A percentile compares a stretch with the other conserved stretches of the same genome.
Conservation (phyloP, 148 eudicot genomes). For the Selenicereus undatus region DNA sequence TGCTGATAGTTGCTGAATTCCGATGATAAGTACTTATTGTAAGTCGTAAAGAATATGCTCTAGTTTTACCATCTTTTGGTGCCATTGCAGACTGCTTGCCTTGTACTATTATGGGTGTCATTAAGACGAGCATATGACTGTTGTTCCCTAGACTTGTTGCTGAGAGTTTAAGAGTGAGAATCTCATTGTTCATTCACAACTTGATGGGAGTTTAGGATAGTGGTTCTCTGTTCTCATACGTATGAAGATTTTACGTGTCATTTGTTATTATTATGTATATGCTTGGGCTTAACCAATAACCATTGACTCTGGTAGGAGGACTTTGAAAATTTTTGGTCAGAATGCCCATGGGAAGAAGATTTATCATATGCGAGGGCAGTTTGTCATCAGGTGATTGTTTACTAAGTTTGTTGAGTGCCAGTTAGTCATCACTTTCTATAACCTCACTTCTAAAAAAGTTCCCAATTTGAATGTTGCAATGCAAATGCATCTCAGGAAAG, state of each 20-base stretch:
- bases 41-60: no score
- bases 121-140: background rate
- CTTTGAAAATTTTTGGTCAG: conserved; percentile 88
- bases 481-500: conserved; percentile 11
- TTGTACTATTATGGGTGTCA: background rate
- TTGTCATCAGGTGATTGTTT: conserved; percentile 67
- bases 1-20: no score
- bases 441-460: background rate
- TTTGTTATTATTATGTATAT: background rate
- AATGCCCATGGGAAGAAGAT: conserved; percentile 98
- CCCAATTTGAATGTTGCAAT: background rate
- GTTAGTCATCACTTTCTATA: background rate
- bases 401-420: background rate
- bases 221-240: background rate
- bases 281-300: conserved; percentile 1
- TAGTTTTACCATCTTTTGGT: background rate
- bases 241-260: background rate
- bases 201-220: background rate
- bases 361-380: conserved; percentile 80
- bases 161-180: background rate
- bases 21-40: no score
- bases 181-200: background rate
- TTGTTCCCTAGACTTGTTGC: background rate
- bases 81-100: background rate
- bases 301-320: conserved; percentile 58